Evolutionary conservation across 2,329 filamentous ascomycete genomes (phyloP).

Genomic region (Colletotrichum acutatum): DNA sequence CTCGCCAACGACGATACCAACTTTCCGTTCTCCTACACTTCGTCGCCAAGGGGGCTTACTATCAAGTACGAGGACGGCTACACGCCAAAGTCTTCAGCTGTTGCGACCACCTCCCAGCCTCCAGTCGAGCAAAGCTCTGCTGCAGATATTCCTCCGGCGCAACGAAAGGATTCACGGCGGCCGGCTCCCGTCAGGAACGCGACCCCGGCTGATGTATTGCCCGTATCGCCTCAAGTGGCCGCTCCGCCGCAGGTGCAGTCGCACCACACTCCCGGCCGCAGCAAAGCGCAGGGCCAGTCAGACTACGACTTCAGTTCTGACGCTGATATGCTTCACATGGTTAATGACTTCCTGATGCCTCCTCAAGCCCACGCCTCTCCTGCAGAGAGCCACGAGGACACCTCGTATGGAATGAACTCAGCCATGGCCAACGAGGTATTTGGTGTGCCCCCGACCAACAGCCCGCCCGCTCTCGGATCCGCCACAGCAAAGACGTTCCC

Average conservation of each 20-base stretch:
- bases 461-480: slow-evolving; percentile 45
- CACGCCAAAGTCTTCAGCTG: not conserved
- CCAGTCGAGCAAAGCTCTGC: not conserved
- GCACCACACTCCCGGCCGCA: slow-evolving; percentile 21
- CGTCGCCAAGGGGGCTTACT: slow-evolving; percentile 21
- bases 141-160: not conserved
- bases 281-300: slow-evolving; percentile 7
- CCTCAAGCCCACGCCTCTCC: slow-evolving; percentile 52
- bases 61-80: slow-evolving; percentile 28
- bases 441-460: slow-evolving; percentile 50
- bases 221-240: not conserved
- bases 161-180: not conserved
- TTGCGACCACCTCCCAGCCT: not conserved
- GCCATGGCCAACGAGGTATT: slow-evolving; percentile 63
- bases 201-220: not conserved
- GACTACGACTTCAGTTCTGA: slow-evolving; percentile 41
- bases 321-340: slow-evolving; percentile 56
- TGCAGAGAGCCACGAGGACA: slow-evolving; percentile 48
- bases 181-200: not conserved
- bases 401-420: slow-evolving; percentile 67
- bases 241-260: slow-evolving; percentile 5
- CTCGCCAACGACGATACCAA: slow-evolving; percentile 51
- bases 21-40: slow-evolving; percentile 29
- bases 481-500: slow-evolving; percentile 50
- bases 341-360: slow-evolving; percentile 61